These are phyloP conservation scores for Phytophthora citrophthora DNA, from an alignment of 352 stramenopile genomes.

Conservation along the genomic window DNA sequence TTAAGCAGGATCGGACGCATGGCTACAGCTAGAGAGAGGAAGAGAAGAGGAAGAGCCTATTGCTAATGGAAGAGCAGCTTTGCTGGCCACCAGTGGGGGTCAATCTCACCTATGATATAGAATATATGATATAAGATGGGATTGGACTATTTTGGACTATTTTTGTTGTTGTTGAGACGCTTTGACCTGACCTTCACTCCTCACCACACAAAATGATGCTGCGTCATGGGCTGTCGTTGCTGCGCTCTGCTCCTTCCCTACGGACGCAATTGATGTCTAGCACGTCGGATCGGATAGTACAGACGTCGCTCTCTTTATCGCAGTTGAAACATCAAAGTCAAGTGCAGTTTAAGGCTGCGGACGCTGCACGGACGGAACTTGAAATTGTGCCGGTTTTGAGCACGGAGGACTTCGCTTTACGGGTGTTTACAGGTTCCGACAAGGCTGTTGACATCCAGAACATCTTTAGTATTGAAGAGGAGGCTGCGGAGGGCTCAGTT, in stretches of 20 bases:
- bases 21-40: slow-evolving; percentile 8
- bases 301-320: slow-evolving; percentile 34
- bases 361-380: slow-evolving; percentile 39
- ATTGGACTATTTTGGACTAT: background rate
- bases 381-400: slow-evolving; percentile 59
- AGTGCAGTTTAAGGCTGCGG: slow-evolving; percentile 51
- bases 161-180: background rate
- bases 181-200: too few species aligned
- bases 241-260: background rate
- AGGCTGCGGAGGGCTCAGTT: slow-evolving; percentile 3
- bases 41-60: background rate
- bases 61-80: slow-evolving; percentile 4
- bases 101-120: too few species aligned
- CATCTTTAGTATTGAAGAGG: slow-evolving; percentile 41
- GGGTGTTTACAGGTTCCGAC: slow-evolving; percentile 20
- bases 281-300: background rate
- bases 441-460: background rate
- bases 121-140: background rate
- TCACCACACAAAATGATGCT: background rate
- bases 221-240: background rate
- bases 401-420: slow-evolving; percentile 53
- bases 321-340: slow-evolving; percentile 47
- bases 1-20: slow-evolving; percentile 99
- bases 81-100: slow-evolving; percentile 22
- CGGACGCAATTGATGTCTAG: slow-evolving; percentile 3